Evolutionary conservation across 2,329 filamentous ascomycete genomes (phyloP).

Genomic region (Hypoxylon rubiginosum): DNA sequence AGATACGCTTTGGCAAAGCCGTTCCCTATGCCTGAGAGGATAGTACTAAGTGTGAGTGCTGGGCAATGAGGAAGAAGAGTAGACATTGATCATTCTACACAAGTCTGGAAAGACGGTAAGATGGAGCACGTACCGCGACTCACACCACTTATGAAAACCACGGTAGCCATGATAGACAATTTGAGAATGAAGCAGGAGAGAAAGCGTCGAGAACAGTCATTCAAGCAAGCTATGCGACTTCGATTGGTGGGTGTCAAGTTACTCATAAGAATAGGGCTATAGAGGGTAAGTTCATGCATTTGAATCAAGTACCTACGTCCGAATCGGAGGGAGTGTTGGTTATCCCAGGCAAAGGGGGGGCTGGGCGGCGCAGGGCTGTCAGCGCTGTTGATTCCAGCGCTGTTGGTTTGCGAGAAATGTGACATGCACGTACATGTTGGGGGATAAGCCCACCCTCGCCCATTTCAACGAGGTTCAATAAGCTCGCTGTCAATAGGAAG

Average conservation of each 20-base stretch:
- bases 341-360: neutral
- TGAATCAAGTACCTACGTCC: neutral
- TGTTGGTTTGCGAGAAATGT: too few species aligned
- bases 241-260: constrained; percentile 7
- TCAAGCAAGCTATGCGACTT: constrained; percentile 7
- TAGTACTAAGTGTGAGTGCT: constrained; percentile 16
- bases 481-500: neutral
- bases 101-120: constrained; percentile 1
- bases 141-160: constrained; percentile 28
- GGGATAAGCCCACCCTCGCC: neutral
- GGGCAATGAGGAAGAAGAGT: constrained; percentile 7
- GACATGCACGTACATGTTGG: too few species aligned
- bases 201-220: constrained; percentile 4
- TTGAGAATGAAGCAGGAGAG: constrained; percentile 10
- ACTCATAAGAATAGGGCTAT: constrained; percentile 5
- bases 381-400: too few species aligned
- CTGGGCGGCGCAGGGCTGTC: too few species aligned
- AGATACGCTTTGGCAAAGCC: constrained; percentile 52
- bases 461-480: too few species aligned
- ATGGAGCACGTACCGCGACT: constrained; percentile 24
- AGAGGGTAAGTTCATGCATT: neutral
- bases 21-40: constrained; percentile 53
- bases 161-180: constrained; percentile 22
- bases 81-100: constrained; percentile 3
- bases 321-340: neutral